Evolutionary conservation across 805 yeast genomes (phyloP), one percentile per base, ranked within the genome.

Genomic region (Yamadazyma laniorum): DNA sequence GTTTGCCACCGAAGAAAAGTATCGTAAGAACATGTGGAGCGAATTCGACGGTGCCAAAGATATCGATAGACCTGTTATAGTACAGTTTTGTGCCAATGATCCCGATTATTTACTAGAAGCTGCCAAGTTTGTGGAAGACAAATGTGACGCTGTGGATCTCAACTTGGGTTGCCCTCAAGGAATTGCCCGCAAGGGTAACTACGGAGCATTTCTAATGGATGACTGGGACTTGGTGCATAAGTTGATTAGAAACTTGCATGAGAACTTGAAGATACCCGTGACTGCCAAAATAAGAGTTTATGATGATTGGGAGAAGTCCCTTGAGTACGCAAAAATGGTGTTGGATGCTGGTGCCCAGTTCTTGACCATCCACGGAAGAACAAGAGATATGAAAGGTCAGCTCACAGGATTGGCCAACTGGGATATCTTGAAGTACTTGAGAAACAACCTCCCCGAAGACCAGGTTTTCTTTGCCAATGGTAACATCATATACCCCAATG

Each of bases 101-200:
- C 91, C 97, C 0, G 95, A 88, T 5, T 80, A 78, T 50, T 67
- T 93, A 18, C 63, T 93, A 11, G 59, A 71, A 31, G 98, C 99
- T 3, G 98, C 98, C 1, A 73, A 75, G 49, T 67, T 70, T 17
- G 95, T 93, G 2, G 86, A 81, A 40, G 85, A 82, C 35, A 72
- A 77, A 44, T 91, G 98, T 61, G 98, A 91, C 64, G 99, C 97
- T 0, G 95, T 93, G 18, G 99, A 93, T 62, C 72, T 93, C 49
- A 93, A 93, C 54, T 70, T 93, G 41, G 99, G 99, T 0, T 93
- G 99, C 61, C 99, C 99, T 0, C 99, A 93, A 61, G 96, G 96
- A 1, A 93, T 93, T 44, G 99, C 99, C 0, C 77, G 75, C 46
- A 86, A 87, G 60, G 99, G 99, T 0, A 83, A 86, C 47, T 93